Evolutionary conservation across 345 rosid species (phyloP), one percentile per base, ranked within the genome.

Genomic region (Populus nigra): DNA sequence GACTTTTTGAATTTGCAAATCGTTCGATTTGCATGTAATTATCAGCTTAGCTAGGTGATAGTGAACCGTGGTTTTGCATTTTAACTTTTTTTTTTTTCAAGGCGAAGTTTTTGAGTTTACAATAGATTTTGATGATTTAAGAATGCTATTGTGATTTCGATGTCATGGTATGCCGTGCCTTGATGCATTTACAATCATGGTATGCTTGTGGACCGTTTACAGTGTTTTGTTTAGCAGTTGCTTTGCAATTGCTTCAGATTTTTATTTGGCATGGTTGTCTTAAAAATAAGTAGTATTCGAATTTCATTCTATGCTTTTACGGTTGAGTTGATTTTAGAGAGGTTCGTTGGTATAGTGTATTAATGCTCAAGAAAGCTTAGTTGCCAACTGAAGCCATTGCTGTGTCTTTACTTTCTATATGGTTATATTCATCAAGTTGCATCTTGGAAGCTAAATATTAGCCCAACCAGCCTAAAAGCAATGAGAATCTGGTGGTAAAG

Each of bases 241-340:
- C 11, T 17, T 71, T 20, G 20, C 4, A n/a, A 33, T 18, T 65
- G 78, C 3, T 7, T 75, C 18, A 25, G 5, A 65, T 22, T n/a
- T 27, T 67, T 75, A 71, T 41, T 29, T 50, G 50, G 49, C 71
- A 29, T 47, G 33, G 71, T 47, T 66, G 59, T 41, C 45, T 53
- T 47, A 67, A 16, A n/a, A 16, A 31, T 49, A 35, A 13, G 33
- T 8, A 22, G 12, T n/a, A 36, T 67, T 15, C 25, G 20, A 31
- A n/a, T 35, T 65, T 45, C 47, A 13, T 55, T 68, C 29, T 68
- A 7, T 17, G 71, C 29, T 5, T 68, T 4, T n/a, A 36, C 16
- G 49, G 20, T 68, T 36, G 71, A n/a, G 15, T 49, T 35, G 8
- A n/a, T 15, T 43, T 9, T 49, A 59, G 23, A 29, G 69, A 31